phyloP scores from a whole-genome alignment of 148 eudicot species.

The Selenicereus undatus region DNA sequence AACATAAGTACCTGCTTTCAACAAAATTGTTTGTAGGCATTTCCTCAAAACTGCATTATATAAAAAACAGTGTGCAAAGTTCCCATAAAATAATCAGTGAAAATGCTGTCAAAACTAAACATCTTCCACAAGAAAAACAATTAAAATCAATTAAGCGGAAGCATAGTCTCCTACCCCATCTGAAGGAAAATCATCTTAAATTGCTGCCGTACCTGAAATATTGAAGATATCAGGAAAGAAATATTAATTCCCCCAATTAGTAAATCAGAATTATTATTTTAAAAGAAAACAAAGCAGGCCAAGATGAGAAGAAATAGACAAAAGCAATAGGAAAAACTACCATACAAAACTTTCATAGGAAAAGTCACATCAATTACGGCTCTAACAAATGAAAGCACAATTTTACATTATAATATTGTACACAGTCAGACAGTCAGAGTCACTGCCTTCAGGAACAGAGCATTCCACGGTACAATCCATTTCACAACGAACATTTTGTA shows the following conservation, averaged over 20 bases:
- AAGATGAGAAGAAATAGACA: too few species aligned
- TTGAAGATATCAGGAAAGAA: not conserved
- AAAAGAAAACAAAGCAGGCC: too few species aligned
- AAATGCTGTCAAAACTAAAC: not conserved
- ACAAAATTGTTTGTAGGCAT: constrained; percentile 91
- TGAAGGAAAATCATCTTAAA: constrained; percentile 81
- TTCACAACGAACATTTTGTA: too few species aligned
- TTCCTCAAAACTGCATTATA: constrained; percentile 79
- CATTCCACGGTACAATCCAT: not conserved
- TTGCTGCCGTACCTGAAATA: constrained; percentile 66
- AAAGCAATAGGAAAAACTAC: not conserved
- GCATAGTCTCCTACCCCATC: constrained; percentile 61
- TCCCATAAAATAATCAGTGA: not conserved
- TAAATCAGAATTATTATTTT: too few species aligned
- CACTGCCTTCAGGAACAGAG: not conserved
- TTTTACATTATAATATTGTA: not conserved
- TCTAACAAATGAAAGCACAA: not conserved
- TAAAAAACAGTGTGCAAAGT: not conserved
- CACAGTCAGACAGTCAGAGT: not conserved
- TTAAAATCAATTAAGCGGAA: constrained; percentile 5
- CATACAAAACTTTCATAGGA: not conserved
- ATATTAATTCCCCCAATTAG: not conserved
- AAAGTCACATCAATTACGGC: not conserved
- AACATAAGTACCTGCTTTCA: constrained; percentile 74
- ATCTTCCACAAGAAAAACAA: not conserved